These are phyloP conservation scores for Trichoderma virens DNA, from an alignment of 495 filamentous ascomycete genomes.

Conservation along the genomic window DNA sequence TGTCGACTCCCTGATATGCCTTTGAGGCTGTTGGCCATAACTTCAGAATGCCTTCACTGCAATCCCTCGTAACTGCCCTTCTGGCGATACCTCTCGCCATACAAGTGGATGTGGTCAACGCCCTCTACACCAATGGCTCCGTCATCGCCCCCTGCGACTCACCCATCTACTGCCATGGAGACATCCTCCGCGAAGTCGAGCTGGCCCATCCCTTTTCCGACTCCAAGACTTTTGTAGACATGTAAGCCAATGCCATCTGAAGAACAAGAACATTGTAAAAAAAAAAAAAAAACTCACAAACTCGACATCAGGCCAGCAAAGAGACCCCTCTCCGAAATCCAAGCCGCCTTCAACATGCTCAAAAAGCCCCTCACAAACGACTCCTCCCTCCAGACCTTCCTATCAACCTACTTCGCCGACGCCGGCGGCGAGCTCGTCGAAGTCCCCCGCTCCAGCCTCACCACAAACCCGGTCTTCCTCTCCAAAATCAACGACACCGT, in stretches of 20 bases:
- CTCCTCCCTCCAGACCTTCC: constrained; percentile 38
- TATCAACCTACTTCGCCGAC: constrained; percentile 35
- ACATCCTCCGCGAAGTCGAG: constrained; percentile 39
- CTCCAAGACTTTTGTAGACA: constrained; percentile 46
- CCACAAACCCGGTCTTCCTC: constrained; percentile 36
- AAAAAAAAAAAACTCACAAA: neutral
- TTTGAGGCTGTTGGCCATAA: too few relatives aligned
- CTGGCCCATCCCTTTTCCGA: constrained; percentile 40
- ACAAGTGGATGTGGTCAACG: constrained; percentile 16
- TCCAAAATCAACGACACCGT: constrained; percentile 33
- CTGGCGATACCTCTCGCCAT: constrained; percentile 17
- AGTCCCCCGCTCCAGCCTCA: constrained; percentile 30
- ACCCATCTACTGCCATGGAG: constrained; percentile 41
- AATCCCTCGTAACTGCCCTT: constrained; percentile 12
- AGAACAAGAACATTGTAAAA: neutral
- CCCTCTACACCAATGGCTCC: constrained; percentile 39
- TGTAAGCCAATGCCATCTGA: constrained; percentile 28
- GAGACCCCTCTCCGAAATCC: constrained; percentile 35
- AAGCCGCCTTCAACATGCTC: constrained; percentile 35
- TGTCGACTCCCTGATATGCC: too few relatives aligned
- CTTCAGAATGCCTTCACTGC: neutral
- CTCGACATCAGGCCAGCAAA: constrained; percentile 31
- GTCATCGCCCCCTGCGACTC: constrained; percentile 41
- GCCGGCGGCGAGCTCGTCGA: constrained; percentile 40
- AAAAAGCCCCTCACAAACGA: constrained; percentile 39